phyloP scores from a whole-genome alignment of 129 eudicot genomes.

The Cynara cardunculus region DNA sequence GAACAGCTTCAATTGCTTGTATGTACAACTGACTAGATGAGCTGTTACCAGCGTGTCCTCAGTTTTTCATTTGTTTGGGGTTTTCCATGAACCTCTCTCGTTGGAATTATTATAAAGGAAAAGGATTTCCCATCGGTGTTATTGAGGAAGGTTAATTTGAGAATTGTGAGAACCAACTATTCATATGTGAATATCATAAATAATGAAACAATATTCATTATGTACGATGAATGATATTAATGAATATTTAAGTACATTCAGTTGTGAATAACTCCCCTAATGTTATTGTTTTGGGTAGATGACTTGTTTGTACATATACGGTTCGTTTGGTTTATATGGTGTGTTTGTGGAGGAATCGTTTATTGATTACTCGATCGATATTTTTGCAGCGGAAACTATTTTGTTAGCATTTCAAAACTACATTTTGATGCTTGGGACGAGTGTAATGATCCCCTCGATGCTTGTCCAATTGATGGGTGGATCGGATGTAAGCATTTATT shows the following conservation, averaged over 20 bases:
- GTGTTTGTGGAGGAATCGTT: neutral
- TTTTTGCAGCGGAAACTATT: constrained; percentile 88
- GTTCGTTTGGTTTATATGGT: neutral
- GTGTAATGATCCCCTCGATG: constrained; percentile 87
- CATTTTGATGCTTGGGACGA: constrained; percentile 85
- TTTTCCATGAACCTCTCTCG: too few relatives aligned
- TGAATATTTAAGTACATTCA: neutral
- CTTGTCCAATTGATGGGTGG: constrained; percentile 97
- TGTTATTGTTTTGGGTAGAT: neutral
- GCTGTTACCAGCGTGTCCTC: too few relatives aligned
- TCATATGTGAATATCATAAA: neutral
- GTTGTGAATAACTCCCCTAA: neutral
- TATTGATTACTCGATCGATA: neutral
- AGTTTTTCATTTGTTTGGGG: too few relatives aligned
- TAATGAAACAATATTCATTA: neutral
- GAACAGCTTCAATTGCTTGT: too few relatives aligned
- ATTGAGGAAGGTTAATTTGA: neutral
- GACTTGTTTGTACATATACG: neutral
- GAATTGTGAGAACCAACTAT: neutral
- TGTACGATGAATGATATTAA: neutral
- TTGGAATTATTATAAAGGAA: constrained; percentile 24
- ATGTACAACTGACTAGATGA: too few relatives aligned
- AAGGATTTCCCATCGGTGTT: neutral
- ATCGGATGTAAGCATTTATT: constrained; percentile 62
- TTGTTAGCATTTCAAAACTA: constrained; percentile 93